phyloP scores from a whole-genome alignment of 768 basidiomycete genomes.

The Hygrocybe punicea region DNA sequence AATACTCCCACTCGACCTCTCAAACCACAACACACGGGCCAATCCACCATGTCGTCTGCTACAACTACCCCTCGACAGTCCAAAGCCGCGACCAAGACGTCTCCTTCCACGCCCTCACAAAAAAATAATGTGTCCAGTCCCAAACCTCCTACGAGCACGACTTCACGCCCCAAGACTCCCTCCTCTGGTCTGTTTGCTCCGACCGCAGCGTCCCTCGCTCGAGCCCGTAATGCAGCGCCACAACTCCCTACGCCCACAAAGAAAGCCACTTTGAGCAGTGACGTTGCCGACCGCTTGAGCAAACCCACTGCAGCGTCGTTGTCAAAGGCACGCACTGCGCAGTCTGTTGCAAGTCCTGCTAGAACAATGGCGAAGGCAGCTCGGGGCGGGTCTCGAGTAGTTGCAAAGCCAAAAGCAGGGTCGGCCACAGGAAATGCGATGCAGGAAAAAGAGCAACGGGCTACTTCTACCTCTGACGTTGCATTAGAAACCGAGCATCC shows the following conservation, averaged over 20 bases:
- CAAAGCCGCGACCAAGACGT: neutral
- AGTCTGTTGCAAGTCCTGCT: constrained; percentile 33
- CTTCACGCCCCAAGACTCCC: constrained; percentile 32
- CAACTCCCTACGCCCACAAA: constrained; percentile 47
- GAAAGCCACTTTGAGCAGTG: constrained; percentile 53
- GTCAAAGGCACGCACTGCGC: constrained; percentile 50
- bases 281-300: constrained; percentile 62
- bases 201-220: constrained; percentile 78
- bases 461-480: constrained; percentile 17
- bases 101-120: constrained; percentile 14
- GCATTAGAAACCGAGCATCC: neutral
- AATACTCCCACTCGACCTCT: constrained; percentile 26
- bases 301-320: constrained; percentile 82
- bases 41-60: constrained; percentile 34
- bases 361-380: constrained; percentile 19
- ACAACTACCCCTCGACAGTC: constrained; percentile 10
- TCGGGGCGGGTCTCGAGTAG: neutral
- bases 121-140: constrained; percentile 28
- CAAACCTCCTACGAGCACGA: constrained; percentile 30
- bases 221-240: constrained; percentile 52
- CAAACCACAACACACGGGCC: constrained; percentile 40
- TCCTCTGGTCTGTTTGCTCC: constrained; percentile 74
- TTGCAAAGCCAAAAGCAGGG: constrained; percentile 18
- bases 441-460: constrained; percentile 15
- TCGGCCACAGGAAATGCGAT: neutral